Base-by-base conservation (phyloP, 169 alveolate species). In the Plasmodium relictum region DNA sequence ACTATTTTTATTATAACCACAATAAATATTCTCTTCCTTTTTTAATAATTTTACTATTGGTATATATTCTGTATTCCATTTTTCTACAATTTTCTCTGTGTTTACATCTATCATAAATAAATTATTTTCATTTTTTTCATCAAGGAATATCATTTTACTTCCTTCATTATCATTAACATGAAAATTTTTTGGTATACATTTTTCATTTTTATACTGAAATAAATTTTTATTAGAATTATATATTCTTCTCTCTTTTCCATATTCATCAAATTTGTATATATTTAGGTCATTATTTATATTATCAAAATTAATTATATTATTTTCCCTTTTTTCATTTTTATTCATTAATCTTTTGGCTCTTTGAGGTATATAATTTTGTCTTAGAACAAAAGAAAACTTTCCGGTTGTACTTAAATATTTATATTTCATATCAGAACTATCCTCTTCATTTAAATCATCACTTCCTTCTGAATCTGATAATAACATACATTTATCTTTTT, bases 41-140 rank as follows among this genome's bases (percentile, higher is more conserved):
- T 44, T 78, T 50, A 78, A 50, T 16, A 78, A 18, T 58, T 78
- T 31, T 3, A 3, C 50, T 45, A 78, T 50, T 31, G 89, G 89
- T 7, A 78, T 58, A 78, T 65, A 45, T 65, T 63, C 63, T 5
- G 70, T 65, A 42, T 68, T 42, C 89, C 89, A 78, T 41, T 65
- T 78, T 26, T 50, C 37, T 37, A 78, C 22, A 31, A 78, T 50
- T 20, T 78, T 78, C 39, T 78, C 89, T 31, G 16, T 18, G 50
- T 78, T 78, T 7, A 56, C 45, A 66, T 78, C 89, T 20, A 78
- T 37, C 74, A 78, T 78, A 69, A 65, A 78, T 65, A 78, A 78
- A 56, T 78, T 66, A 3, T 50, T 78, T 10, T 78, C 89, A 52
- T 63, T 50, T 24, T 39, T 78, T 66, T 78, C 89, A 69, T 78